phyloP scores from a whole-genome alignment of 768 basidiomycete species.

The Mycena vulgaris region DNA sequence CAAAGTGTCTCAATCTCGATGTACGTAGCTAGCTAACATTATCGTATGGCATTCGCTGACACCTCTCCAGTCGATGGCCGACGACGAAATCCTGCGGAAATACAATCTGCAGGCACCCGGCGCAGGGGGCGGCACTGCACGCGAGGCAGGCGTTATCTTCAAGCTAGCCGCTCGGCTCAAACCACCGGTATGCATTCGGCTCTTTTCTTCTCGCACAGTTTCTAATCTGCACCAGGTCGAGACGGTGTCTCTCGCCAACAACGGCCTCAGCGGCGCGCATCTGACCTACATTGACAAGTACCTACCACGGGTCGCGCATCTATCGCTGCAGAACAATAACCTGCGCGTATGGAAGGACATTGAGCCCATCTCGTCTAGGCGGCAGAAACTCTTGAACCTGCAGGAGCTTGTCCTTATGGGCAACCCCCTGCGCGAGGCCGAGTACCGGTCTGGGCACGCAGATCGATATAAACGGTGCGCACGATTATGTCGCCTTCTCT shows the following conservation, averaged over 20 bases:
- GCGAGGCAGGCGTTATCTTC: conserved; percentile 88
- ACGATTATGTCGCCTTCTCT: neutral
- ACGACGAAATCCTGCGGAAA: conserved; percentile 83
- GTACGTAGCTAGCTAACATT: conserved; percentile 62
- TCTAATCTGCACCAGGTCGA: conserved; percentile 62
- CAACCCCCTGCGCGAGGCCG: conserved; percentile 80
- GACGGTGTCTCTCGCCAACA: conserved; percentile 89
- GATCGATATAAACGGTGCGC: conserved; percentile 81
- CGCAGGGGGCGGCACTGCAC: conserved; percentile 68
- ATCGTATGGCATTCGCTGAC: conserved; percentile 30
- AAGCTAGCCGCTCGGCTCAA: conserved; percentile 86
- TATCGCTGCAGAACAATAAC: conserved; percentile 86
- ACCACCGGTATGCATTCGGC: conserved; percentile 70
- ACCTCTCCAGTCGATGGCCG: conserved; percentile 75
- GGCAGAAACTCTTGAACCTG: conserved; percentile 72
- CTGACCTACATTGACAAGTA: conserved; percentile 77
- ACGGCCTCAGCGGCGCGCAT: conserved; percentile 71
- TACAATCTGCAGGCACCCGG: conserved; percentile 82
- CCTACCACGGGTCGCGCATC: conserved; percentile 84
- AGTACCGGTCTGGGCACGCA: conserved; percentile 68
- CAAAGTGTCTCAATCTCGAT: conserved; percentile 85
- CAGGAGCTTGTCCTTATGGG: conserved; percentile 83
- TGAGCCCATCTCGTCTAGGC: conserved; percentile 71
- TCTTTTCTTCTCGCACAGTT: conserved; percentile 16
- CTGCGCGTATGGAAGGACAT: conserved; percentile 80